Conservation (phyloP, 202 grass and related monocot species). For the Panicum hallii region DNA sequence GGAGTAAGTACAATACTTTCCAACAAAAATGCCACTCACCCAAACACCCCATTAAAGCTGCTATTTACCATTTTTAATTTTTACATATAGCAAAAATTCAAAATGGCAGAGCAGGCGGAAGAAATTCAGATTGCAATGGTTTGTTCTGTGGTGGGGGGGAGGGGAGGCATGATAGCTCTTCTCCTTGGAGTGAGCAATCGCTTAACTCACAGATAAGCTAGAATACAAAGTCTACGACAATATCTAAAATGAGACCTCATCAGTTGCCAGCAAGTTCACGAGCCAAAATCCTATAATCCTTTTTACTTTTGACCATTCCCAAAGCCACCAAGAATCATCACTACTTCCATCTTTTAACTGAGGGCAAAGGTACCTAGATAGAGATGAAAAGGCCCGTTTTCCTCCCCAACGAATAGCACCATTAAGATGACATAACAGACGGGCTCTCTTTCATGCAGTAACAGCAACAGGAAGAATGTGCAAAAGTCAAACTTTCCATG, state of each 20-base stretch:
- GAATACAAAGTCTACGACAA: background rate
- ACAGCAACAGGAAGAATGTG: background rate
- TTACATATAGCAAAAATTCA: too few species aligned
- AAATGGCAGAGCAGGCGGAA: too few species aligned
- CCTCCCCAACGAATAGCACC: background rate
- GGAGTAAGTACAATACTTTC: background rate
- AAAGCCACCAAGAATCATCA: background rate
- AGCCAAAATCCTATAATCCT: background rate
- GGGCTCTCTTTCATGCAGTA: constrained; percentile 8
- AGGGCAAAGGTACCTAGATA: background rate
- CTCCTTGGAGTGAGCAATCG: background rate
- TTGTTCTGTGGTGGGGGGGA: too few species aligned
- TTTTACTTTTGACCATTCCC: background rate
- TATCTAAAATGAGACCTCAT: background rate
- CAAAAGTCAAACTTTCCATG: constrained; percentile 29
- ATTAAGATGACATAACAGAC: background rate
- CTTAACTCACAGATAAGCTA: background rate
- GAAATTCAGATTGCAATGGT: too few species aligned
- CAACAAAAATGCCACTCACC: background rate
- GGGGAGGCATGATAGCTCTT: too few species aligned
- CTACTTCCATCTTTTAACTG: background rate
- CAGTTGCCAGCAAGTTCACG: background rate
- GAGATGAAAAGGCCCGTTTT: background rate
- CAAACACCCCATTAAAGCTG: background rate
- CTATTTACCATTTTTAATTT: too few species aligned